These are phyloP conservation scores for Podospora fimiseda DNA, from an alignment of 495 filamentous ascomycete genomes.

Conservation along the genomic window DNA sequence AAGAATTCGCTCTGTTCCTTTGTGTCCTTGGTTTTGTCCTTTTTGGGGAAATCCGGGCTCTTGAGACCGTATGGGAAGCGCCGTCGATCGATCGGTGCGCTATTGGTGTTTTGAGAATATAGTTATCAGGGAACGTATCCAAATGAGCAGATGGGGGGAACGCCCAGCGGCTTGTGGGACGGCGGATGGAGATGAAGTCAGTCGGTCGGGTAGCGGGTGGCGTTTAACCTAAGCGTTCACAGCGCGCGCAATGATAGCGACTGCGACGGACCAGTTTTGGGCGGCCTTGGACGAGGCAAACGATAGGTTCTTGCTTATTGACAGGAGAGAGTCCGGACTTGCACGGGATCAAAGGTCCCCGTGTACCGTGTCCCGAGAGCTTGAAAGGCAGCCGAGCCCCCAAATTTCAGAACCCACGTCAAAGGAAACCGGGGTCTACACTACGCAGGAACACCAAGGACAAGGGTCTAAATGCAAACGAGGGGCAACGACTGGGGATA, in stretches of 20 bases:
- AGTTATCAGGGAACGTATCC: not conserved
- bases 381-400: too few relatives aligned
- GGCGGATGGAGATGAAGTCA: constrained; percentile 3
- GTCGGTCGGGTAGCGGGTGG: constrained; percentile 12
- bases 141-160: not conserved
- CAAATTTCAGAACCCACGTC: constrained; percentile 5
- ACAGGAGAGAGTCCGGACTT: constrained; percentile 1
- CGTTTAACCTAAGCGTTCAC: constrained; percentile 3
- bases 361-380: too few relatives aligned
- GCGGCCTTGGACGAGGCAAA: constrained; percentile 2
- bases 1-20: too few relatives aligned
- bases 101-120: not conserved
- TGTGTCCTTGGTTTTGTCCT: too few relatives aligned
- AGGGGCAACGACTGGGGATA: not conserved
- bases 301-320: constrained; percentile 1
- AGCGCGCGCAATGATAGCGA: not conserved
- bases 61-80: too few relatives aligned
- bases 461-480: constrained; percentile 1
- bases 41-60: too few relatives aligned
- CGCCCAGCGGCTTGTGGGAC: not conserved
- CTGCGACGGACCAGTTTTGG: constrained; percentile 5
- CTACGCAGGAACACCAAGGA: not conserved
- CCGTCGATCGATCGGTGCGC: not conserved
- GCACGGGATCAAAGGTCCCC: not conserved
- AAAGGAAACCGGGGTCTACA: constrained; percentile 9